Base-by-base conservation (phyloP, 2,329 filamentous ascomycete species). In the Cercospora citrullina region DNA sequence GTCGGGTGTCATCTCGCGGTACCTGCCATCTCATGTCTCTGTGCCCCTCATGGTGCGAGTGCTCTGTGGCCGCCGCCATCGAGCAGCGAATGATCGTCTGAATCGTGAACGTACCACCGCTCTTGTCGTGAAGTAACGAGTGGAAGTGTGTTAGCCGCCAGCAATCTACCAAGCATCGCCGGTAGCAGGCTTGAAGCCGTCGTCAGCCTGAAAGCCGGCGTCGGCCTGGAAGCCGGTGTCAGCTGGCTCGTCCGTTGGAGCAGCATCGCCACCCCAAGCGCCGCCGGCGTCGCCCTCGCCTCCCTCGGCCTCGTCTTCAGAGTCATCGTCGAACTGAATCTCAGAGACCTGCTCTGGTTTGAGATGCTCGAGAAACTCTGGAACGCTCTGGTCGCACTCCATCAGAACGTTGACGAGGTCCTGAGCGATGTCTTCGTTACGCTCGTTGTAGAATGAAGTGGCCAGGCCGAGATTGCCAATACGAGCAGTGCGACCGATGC, bases 401-500 rank as follows among this genome's bases (percentile, higher is more conserved):
- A 96, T 76, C 0, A 99, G 84, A 5, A 92, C 89, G 77, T 94
- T 93, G 42, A 92, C 91, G 0, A 99, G 84, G 1, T 91, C 88
- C 9, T 86, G 84, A 0, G 86, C 93, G 51, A 98, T 81, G 3
- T 89, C 86, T 65, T 91, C 87, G 74, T 98, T 91, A 0, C 86
- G 83, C 0, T 94, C 89, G 28, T 90, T 92, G 83, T 90, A 98
- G 82, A 99, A 94, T 0, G 94, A 97, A 0, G 91, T 94, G 0
- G 95, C 94, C 5, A 93, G 82, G 18, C 95, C 95, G 55, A 87
- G 85, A 73, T 97, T 91, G 2, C 95, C 95, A 76, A 97, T 97
- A 63, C 95, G 92, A 64, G 92, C 95, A 73, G 95, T 99, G 69
- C 95, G 94, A 70, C 95, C 95, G 77, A 98, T 98, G 12, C 95